A percentile compares a stretch with the other conserved stretches of the same genome.
These are phyloP conservation scores for Alnus glutinosa DNA, from an alignment of 306 rosid genomes.

Conservation along the genomic window DNA sequence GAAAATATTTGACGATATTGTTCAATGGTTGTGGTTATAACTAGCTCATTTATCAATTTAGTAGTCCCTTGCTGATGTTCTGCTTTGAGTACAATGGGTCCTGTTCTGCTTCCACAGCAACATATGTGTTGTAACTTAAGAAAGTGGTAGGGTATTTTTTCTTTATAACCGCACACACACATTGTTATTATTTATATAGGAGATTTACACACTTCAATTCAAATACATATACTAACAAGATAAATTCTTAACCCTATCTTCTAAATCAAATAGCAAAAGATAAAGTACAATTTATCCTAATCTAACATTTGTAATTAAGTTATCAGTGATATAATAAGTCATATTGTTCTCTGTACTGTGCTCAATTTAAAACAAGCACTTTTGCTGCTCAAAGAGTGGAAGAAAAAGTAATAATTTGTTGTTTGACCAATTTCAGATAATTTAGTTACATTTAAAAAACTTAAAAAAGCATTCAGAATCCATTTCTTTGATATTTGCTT, in stretches of 20 bases:
- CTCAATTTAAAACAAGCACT: neutral
- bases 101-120: neutral
- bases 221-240: too few species aligned
- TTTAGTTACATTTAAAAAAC: neutral
- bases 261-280: too few species aligned
- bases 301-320: neutral
- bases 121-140: too few species aligned
- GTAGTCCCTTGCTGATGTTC: neutral
- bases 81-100: neutral
- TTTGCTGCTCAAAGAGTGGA: neutral
- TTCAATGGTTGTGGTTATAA: conserved; percentile 1
- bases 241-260: too few species aligned
- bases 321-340: neutral
- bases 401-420: neutral
- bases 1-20: neutral
- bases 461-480: neutral
- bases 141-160: too few species aligned
- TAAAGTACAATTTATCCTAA: too few species aligned
- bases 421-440: neutral
- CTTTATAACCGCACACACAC: too few species aligned
- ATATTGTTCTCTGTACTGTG: neutral
- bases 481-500: neutral
- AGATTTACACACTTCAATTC: too few species aligned
- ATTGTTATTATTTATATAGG: too few species aligned
- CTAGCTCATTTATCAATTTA: neutral